Evolutionary conservation across 129 eudicot species (phyloP), one percentile per base, ranked within the genome.

Genomic region (Arctium lappa): DNA sequence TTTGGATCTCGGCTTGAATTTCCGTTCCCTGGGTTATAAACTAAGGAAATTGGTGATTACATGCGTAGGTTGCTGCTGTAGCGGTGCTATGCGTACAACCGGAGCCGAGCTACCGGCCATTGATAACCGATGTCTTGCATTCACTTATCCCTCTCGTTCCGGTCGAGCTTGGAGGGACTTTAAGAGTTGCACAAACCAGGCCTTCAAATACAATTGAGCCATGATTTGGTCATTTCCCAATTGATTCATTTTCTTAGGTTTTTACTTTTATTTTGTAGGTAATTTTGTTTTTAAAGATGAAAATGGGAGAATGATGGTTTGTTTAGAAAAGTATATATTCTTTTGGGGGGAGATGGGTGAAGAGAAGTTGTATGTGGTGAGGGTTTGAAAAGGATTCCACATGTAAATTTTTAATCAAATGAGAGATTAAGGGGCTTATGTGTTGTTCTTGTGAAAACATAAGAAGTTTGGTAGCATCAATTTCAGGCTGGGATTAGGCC

Each of bases 51-150:
- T 74, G 63, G 32, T 40, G 75, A 72, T 44, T 27, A 70, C 48
- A 42, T 36, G 7, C 69, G 50, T 48, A 95, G 98, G 99, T 95
- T 85, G 97, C 99, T 38, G 99, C 99, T 33, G 92, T 95, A 72
- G 97, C 97, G 44, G 99, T 95, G 79, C 86, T 95, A 72, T 95
- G 99, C 75, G 94, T 95, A 32, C 99, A 95, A 80, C 97, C 94
- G 53, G 99, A 95, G 85, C 97, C 99, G 16, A 95, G 97, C 81
- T 95, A 95, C 85, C 86, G 99, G 32, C 99, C 99, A 5, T 73
- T 95, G 89, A 95, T 93, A 82, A 91, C 94, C 0, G 99, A 95
- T 63, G 97, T 95, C 50, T 82, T 95, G 86, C 97, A 95, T 77
- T 95, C 99, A 11, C 91, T 95, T 22, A 88, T 91, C 63, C 99